These are phyloP conservation scores for Cucurbita maxima DNA, from an alignment of 306 rosid species.

Conservation along the genomic window DNA sequence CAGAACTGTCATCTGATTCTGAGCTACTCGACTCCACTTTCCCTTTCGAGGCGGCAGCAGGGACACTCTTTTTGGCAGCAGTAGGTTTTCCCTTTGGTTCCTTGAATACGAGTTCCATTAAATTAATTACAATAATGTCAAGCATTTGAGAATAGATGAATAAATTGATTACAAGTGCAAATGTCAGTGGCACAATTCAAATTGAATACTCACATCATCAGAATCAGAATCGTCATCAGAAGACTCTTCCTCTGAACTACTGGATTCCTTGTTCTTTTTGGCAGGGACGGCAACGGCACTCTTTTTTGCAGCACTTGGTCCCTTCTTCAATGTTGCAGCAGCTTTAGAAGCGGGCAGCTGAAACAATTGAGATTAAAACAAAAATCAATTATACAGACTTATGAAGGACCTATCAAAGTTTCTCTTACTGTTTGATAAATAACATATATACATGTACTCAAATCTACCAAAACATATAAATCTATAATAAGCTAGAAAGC, in stretches of 20 bases:
- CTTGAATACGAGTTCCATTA: conserved; percentile 3
- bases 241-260: conserved; percentile 14
- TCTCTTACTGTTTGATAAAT: no score
- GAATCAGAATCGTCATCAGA: conserved; percentile 29
- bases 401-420: background rate
- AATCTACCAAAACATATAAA: background rate
- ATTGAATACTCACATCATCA: conserved; percentile 25
- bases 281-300: conserved; percentile 1
- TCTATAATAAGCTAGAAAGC: background rate
- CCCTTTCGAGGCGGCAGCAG: background rate
- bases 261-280: conserved; percentile 12
- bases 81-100: conserved; percentile 18
- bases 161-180: background rate
- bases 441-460: background rate
- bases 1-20: conserved; percentile 14
- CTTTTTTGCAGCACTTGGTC: conserved; percentile 20
- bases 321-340: conserved; percentile 12
- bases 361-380: background rate
- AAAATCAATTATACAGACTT: background rate
- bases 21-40: conserved; percentile 8
- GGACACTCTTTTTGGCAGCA: conserved; percentile 2
- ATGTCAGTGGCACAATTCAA: background rate
- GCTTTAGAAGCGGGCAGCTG: conserved; percentile 28
- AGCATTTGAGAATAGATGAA: background rate
- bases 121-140: background rate